phyloP scores from a whole-genome alignment of 2,329 filamentous ascomycete species.

The Neurospora crassa region DNA sequence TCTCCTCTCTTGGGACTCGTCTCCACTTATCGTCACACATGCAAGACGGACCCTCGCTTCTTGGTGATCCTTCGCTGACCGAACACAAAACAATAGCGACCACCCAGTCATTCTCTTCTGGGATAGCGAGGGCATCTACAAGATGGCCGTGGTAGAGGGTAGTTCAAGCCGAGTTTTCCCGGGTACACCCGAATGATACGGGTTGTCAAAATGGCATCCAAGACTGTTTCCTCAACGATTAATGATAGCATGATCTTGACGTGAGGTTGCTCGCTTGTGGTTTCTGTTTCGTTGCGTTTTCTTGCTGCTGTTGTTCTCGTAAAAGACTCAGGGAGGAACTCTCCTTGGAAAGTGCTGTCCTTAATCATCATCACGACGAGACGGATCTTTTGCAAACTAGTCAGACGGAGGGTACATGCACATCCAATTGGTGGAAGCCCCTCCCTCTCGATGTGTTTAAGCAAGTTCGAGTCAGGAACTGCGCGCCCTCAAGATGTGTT shows the following conservation, averaged over 20 bases:
- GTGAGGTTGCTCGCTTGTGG: not conserved
- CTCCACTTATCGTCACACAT: not conserved
- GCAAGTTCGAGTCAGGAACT: not conserved
- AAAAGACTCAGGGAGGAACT: not conserved
- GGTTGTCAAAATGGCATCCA: not conserved
- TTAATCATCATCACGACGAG: not conserved
- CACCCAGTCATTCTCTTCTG: no score
- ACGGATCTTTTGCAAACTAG: not conserved
- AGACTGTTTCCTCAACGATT: not conserved
- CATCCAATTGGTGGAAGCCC: no score
- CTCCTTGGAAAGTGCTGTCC: not conserved
- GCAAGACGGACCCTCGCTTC: not conserved
- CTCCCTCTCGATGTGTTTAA: not conserved
- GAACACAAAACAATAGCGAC: not conserved
- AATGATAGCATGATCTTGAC: not conserved
- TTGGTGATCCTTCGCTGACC: not conserved
- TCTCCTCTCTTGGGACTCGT: no score
- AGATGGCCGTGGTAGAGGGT: no score
- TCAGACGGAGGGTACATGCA: not conserved
- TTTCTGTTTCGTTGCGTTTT: not conserved
- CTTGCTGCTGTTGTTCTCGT: not conserved
- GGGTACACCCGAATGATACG: no score
- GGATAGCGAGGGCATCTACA: not conserved
- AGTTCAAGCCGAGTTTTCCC: not conserved
- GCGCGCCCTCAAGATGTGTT: not conserved